Evolutionary conservation across 805 yeast genomes (phyloP).

Genomic region (Ogataea haglerorum): DNA sequence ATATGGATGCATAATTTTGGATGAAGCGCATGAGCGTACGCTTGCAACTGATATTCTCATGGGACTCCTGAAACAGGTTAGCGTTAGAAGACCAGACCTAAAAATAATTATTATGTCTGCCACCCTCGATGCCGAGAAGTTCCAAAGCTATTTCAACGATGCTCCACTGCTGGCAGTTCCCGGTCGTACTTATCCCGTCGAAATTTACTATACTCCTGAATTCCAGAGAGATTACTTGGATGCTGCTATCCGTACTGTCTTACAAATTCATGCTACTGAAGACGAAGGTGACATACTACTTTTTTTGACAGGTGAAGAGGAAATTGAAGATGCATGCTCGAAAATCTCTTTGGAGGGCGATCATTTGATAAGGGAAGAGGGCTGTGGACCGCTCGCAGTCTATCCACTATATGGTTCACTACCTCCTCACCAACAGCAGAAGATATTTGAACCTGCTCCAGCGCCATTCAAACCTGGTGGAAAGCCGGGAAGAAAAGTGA

Average conservation of each 20-base stretch:
- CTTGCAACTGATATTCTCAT: slow-evolving; percentile 93
- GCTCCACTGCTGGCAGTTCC: slow-evolving; percentile 97
- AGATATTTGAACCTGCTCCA: slow-evolving; percentile 90
- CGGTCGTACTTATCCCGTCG: slow-evolving; percentile 97
- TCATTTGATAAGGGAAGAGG: slow-evolving; percentile 81
- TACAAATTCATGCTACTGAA: slow-evolving; percentile 96
- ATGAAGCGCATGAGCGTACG: slow-evolving; percentile 98
- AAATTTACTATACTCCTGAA: slow-evolving; percentile 94
- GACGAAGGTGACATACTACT: slow-evolving; percentile 86
- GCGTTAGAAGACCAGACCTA: slow-evolving; percentile 76
- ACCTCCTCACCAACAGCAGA: slow-evolving; percentile 94
- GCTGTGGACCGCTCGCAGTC: slow-evolving; percentile 83
- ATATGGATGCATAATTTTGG: slow-evolving; percentile 88
- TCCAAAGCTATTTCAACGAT: slow-evolving; percentile 81
- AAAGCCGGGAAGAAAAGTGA: slow-evolving; percentile 91
- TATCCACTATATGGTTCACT: slow-evolving; percentile 95
- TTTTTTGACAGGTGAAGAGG: slow-evolving; percentile 95
- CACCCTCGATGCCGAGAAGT: slow-evolving; percentile 94
- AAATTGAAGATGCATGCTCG: slow-evolving; percentile 94
- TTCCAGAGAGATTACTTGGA: slow-evolving; percentile 93
- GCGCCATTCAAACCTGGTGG: slow-evolving; percentile 67
- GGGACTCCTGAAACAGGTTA: slow-evolving; percentile 88
- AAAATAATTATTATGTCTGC: slow-evolving; percentile 97
- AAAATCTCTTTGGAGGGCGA: slow-evolving; percentile 86
- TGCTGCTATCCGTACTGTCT: slow-evolving; percentile 90